These are phyloP conservation scores for Syncephalastrum contaminatum DNA, from an alignment of 371 early-diverging fungal species.

Conservation along the genomic window DNA sequence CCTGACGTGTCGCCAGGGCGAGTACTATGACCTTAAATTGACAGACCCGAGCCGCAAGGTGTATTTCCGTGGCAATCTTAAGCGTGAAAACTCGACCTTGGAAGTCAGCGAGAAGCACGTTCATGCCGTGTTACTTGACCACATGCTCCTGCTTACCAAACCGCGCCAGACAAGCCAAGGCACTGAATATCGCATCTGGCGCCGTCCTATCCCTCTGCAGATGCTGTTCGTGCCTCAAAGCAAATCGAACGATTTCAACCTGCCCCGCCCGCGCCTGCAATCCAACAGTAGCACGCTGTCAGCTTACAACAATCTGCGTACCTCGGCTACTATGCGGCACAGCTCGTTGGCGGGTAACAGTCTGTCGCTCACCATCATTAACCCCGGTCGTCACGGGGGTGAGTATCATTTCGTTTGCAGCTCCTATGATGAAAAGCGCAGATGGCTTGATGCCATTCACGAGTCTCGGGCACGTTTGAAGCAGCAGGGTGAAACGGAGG, in stretches of 20 bases:
- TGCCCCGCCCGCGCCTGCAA: constrained; percentile 7
- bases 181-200: constrained; percentile 52
- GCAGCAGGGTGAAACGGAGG: constrained; percentile 28
- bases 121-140: constrained; percentile 78
- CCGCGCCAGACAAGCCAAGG: constrained; percentile 36
- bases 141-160: constrained; percentile 75
- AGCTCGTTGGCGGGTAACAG: neutral
- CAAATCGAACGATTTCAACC: constrained; percentile 6
- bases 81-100: constrained; percentile 52
- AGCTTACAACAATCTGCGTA: constrained; percentile 1
- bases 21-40: constrained; percentile 63
- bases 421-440: constrained; percentile 56
- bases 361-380: constrained; percentile 11
- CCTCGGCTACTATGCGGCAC: constrained; percentile 6
- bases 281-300: constrained; percentile 3
- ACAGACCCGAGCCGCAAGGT: constrained; percentile 64
- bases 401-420: constrained; percentile 11
- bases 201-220: constrained; percentile 58
- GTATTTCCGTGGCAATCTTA: constrained; percentile 73
- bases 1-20: constrained; percentile 37
- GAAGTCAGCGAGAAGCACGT: constrained; percentile 60
- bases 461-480: constrained; percentile 49
- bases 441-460: constrained; percentile 77
- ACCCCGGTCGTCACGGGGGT: constrained; percentile 21
- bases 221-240: constrained; percentile 27